Conservation (phyloP, 2,329 filamentous ascomycete species). For the Xylariaceae sp. region DNA sequence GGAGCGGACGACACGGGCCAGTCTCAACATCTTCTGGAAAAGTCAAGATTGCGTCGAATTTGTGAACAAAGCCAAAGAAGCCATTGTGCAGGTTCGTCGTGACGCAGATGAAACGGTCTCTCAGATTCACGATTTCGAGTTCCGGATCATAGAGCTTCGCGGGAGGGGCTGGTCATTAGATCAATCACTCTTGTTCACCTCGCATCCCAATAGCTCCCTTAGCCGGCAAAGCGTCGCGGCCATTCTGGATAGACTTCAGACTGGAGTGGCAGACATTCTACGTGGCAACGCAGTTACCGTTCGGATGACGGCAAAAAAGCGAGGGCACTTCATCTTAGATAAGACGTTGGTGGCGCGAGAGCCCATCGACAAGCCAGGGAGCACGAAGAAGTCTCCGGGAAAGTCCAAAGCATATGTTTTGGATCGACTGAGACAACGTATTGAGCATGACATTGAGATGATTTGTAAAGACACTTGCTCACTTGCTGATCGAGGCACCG, state of each 20-base stretch:
- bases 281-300: constrained; percentile 54
- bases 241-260: constrained; percentile 57
- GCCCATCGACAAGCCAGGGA: constrained; percentile 41
- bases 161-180: constrained; percentile 53
- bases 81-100: constrained; percentile 47
- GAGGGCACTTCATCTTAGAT: constrained; percentile 59
- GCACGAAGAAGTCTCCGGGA: constrained; percentile 41
- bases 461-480: constrained; percentile 59
- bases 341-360: constrained; percentile 52
- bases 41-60: constrained; percentile 54
- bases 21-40: constrained; percentile 53
- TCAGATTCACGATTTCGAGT: constrained; percentile 54
- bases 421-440: constrained; percentile 50
- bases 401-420: constrained; percentile 50
- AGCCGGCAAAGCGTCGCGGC: constrained; percentile 54
- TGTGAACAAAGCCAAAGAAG: constrained; percentile 46
- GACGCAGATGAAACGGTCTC: constrained; percentile 49
- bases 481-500: constrained; percentile 44
- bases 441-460: constrained; percentile 55
- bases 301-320: constrained; percentile 56
- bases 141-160: constrained; percentile 54
- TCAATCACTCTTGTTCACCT: constrained; percentile 52
- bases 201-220: constrained; percentile 50
- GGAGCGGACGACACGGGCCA: constrained; percentile 50
- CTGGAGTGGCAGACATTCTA: constrained; percentile 56